Conservation (phyloP, 176 grass and related monocot species). For the Melocanna baccifera region DNA sequence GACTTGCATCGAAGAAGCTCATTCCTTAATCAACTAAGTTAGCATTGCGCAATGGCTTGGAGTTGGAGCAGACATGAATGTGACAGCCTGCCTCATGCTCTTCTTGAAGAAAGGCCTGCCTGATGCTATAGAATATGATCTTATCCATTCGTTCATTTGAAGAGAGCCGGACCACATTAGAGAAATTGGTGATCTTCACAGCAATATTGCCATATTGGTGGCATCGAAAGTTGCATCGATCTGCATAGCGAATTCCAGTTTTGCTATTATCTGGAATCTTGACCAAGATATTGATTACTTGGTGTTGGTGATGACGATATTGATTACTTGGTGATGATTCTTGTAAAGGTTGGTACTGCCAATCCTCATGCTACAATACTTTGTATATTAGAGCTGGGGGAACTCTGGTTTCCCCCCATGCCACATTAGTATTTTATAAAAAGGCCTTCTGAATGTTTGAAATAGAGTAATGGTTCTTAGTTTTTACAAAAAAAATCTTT, state of each 20-base stretch:
- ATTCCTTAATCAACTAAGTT: neutral
- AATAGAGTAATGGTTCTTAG: too few species aligned
- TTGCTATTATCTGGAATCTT: neutral
- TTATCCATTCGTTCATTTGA: conserved; percentile 2
- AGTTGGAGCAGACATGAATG: neutral
- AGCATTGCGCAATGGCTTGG: neutral
- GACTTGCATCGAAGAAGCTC: neutral
- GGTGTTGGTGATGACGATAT: neutral
- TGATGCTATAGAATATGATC: neutral
- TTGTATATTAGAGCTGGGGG: too few species aligned
- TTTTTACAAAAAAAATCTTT: too few species aligned
- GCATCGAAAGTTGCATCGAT: neutral
- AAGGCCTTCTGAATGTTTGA: too few species aligned
- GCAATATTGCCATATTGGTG: neutral
- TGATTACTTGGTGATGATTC: neutral
- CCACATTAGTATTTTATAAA: too few species aligned
- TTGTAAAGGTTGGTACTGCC: neutral
- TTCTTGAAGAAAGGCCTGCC: neutral
- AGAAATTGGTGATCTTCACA: neutral
- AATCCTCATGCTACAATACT: neutral
- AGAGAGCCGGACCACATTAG: neutral
- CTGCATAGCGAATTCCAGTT: neutral
- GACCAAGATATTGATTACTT: neutral
- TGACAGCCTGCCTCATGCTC: neutral
- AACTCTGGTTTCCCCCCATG: too few species aligned